Evolutionary conservation across 106 monocot species (phyloP), one percentile per base, ranked within the genome.

Genomic region (Xerophyta viscosa): DNA sequence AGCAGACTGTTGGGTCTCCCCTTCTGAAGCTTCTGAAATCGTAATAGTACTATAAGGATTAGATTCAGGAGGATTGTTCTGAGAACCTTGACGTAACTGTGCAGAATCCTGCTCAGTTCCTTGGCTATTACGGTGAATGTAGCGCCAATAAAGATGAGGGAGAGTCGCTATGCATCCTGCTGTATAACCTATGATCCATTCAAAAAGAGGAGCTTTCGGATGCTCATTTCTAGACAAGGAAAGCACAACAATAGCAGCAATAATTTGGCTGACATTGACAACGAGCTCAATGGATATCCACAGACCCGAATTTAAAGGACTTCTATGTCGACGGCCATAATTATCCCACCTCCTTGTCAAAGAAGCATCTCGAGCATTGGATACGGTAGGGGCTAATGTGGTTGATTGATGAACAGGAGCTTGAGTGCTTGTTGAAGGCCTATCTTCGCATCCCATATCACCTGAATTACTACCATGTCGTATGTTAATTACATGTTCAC

Each of bases 101-200:
- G 62, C 15, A 25, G 58, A 60, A 17, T 64, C 79, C 48, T 79
- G 75, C 6, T 62, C 69, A 13, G 56, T 46, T 6, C 45, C 63
- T 18, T 76, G 83, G 49, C 42, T 65, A 33, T 72, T 82, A 22
- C 69, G 75, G 41, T 73, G 83, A 31, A 71, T 52, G 47, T 72
- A 88, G 19, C 83, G 68, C 88, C 88, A 88, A 48, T 70, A 83
- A 27, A 88, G 76, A 76, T 76, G 76, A 41, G 88, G 88, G 30
- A 88, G 60, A 23, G 69, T 71, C 20, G 66, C 67, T 60, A 76
- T 10, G 55, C 80, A 81, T 2, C 80, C 80, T 9, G 48, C 57
- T 12, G 75, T 75, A 64, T 75, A 81, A 26, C 75, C 75, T 37
- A 71, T 53, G 13, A 88, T 45, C 83, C 88, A 88, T 52, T 50